Percentiles rank a stretch among this genome's conserved stretches.
Conservation (phyloP, 352 stramenopile species). For the Pythium dissotocum region DNA sequence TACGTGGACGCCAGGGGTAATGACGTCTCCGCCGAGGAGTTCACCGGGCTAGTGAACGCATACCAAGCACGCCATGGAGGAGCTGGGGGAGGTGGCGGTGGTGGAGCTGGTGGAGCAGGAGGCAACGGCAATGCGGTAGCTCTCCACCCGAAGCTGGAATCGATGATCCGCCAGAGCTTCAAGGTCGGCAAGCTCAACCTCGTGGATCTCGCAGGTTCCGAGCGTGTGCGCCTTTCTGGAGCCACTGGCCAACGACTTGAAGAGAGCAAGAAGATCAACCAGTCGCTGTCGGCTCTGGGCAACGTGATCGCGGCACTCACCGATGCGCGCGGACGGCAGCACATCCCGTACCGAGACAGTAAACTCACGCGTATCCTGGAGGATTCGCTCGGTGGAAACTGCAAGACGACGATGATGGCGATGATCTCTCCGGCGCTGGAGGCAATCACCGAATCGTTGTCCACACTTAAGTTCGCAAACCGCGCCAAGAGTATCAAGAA, state of each 20-base stretch:
- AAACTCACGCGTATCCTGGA: constrained; percentile 94
- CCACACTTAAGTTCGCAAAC: constrained; percentile 94
- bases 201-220: constrained; percentile 91
- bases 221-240: constrained; percentile 87
- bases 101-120: constrained; percentile 15
- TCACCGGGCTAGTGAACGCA: constrained; percentile 78
- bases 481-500: constrained; percentile 94
- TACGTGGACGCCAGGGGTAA: constrained; percentile 86
- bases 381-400: constrained; percentile 90
- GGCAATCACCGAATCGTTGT: constrained; percentile 90
- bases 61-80: constrained; percentile 56
- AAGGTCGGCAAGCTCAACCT: constrained; percentile 95
- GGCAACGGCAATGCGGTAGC: constrained; percentile 27
- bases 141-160: constrained; percentile 79
- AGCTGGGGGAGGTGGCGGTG: constrained; percentile 8
- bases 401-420: constrained; percentile 96
- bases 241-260: constrained; percentile 87
- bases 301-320: constrained; percentile 92
- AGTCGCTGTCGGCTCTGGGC: constrained; percentile 88
- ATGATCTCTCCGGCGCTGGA: constrained; percentile 93
- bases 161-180: constrained; percentile 91
- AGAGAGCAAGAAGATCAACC: constrained; percentile 94
- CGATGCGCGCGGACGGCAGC: constrained; percentile 80
- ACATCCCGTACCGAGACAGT: constrained; percentile 93
- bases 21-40: constrained; percentile 84